These are phyloP conservation scores for Vanderwaltozyma tropicalis DNA, from an alignment of 805 yeast genomes.

Conservation along the genomic window DNA sequence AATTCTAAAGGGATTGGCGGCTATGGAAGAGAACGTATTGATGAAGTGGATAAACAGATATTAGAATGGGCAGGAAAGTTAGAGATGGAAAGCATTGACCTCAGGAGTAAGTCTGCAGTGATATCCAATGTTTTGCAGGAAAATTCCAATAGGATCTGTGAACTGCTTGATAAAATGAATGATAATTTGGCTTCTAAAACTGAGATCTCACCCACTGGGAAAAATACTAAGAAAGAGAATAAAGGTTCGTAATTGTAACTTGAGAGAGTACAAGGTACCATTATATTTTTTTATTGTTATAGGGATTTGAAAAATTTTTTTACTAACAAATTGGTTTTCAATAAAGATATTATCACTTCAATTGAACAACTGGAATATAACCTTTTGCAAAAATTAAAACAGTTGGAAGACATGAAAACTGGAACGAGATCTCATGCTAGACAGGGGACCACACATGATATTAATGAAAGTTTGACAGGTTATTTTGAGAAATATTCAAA, in stretches of 20 bases:
- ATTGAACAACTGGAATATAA: background rate
- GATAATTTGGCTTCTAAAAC: background rate
- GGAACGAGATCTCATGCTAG: too few relatives aligned
- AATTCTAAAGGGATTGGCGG: background rate
- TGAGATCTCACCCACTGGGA: too few relatives aligned
- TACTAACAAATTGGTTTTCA: too few relatives aligned
- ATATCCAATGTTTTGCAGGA: conserved; percentile 12
- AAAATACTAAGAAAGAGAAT: background rate
- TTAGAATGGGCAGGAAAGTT: conserved; percentile 41
- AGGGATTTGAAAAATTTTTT: too few relatives aligned
- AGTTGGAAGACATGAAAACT: background rate
- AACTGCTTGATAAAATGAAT: background rate
- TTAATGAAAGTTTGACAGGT: background rate
- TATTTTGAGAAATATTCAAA: background rate
- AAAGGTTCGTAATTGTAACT: background rate
- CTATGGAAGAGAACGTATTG: background rate
- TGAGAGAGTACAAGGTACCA: too few relatives aligned
- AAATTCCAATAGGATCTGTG: conserved; percentile 5
- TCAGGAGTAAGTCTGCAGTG: conserved; percentile 26
- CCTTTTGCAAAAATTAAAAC: background rate
- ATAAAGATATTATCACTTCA: background rate
- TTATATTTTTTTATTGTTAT: too few relatives aligned
- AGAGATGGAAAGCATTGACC: conserved; percentile 39
- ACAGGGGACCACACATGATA: too few relatives aligned
- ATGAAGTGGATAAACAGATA: conserved; percentile 26